Conservation (phyloP, 805 yeast species). For the Suhomyces vadensis region DNA sequence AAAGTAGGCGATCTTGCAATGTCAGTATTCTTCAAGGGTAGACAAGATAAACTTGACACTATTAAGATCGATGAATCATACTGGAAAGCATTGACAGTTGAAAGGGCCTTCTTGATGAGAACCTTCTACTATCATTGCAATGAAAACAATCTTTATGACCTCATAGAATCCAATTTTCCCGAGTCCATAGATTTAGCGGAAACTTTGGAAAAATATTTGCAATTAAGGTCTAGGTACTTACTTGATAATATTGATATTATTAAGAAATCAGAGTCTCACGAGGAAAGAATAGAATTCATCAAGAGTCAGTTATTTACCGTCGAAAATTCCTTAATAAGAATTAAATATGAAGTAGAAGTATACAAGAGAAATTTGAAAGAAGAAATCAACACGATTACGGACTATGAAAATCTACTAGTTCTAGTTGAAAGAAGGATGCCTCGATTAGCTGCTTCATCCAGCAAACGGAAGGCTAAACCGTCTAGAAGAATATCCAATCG, state of each 20-base stretch:
- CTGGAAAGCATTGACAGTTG: constrained; percentile 73
- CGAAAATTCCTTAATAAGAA: constrained; percentile 18
- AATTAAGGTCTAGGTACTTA: constrained; percentile 38
- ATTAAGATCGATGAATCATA: constrained; percentile 62
- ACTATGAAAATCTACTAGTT: constrained; percentile 15
- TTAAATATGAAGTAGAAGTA: constrained; percentile 22
- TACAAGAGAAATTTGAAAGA: constrained; percentile 13
- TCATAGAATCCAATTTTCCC: constrained; percentile 71
- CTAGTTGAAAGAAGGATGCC: constrained; percentile 15
- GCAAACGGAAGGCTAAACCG: background rate
- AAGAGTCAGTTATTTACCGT: constrained; percentile 18
- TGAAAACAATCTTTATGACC: constrained; percentile 49
- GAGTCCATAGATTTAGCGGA: constrained; percentile 74
- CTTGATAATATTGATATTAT: constrained; percentile 23
- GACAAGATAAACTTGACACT: constrained; percentile 62
- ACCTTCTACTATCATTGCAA: constrained; percentile 66
- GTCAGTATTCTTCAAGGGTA: constrained; percentile 56
- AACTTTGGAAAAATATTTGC: constrained; percentile 56
- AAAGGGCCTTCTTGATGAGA: constrained; percentile 70
- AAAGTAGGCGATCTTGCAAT: constrained; percentile 69
- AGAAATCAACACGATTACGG: constrained; percentile 11
- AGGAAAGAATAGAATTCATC: constrained; percentile 15
- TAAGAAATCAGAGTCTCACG: constrained; percentile 18
- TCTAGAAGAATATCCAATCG: background rate
- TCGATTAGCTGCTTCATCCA: constrained; percentile 11